Conservation (phyloP, 1,139 yeast species). For the Hansenula lynferdii region DNA sequence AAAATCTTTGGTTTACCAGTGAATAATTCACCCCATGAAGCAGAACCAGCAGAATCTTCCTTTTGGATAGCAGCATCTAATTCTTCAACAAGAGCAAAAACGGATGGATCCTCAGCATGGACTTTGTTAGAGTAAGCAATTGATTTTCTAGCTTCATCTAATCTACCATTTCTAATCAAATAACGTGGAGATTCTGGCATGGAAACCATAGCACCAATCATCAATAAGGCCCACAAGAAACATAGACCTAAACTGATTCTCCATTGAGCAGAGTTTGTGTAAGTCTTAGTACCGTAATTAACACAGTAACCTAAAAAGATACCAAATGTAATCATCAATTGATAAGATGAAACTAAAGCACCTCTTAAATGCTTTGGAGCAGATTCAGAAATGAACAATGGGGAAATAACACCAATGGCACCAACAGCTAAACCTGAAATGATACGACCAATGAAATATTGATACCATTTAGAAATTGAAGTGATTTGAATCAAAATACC, state of each 20-base stretch:
- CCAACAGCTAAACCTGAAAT: slow-evolving; percentile 67
- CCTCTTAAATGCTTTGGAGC: slow-evolving; percentile 70
- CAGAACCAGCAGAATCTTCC: slow-evolving; percentile 59
- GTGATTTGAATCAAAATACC: slow-evolving; percentile 65
- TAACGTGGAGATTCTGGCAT: slow-evolving; percentile 83
- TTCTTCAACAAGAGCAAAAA: slow-evolving; percentile 52
- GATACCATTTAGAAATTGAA: slow-evolving; percentile 47
- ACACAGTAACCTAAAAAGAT: slow-evolving; percentile 62
- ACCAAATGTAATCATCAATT: slow-evolving; percentile 51
- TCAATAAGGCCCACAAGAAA: slow-evolving; percentile 39
- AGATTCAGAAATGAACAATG: slow-evolving; percentile 63
- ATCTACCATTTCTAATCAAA: slow-evolving; percentile 46
- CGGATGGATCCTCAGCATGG: slow-evolving; percentile 50
- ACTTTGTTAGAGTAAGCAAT: slow-evolving; percentile 57
- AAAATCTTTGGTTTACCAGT: slow-evolving; percentile 52
- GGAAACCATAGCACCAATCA: slow-evolving; percentile 51
- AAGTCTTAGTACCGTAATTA: slow-evolving; percentile 51
- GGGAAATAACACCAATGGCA: slow-evolving; percentile 56
- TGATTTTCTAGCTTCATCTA: slow-evolving; percentile 56
- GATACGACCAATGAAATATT: slow-evolving; percentile 58
- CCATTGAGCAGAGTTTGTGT: slow-evolving; percentile 50
- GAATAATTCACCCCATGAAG: slow-evolving; percentile 63
- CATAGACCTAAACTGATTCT: slow-evolving; percentile 58
- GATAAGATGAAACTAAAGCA: slow-evolving; percentile 60
- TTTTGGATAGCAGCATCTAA: slow-evolving; percentile 61